phyloP scores from a whole-genome alignment of 1,284 basidiomycete species.

The Cutaneotrichosporon mucoides region DNA sequence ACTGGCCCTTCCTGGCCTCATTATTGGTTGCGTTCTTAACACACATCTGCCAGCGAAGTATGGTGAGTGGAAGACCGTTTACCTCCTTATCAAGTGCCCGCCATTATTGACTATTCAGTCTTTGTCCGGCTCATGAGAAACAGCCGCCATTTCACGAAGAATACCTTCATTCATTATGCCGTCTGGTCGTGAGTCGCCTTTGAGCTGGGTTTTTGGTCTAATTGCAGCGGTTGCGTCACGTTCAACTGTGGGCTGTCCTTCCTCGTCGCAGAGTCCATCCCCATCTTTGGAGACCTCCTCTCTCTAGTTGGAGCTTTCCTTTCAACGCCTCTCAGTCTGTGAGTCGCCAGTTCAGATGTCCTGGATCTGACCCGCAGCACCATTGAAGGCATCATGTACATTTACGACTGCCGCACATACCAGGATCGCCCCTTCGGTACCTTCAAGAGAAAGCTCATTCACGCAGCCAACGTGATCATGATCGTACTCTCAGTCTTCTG shows the following conservation, averaged over 20 bases:
- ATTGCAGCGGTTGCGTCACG: constrained; percentile 41
- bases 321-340: constrained; percentile 7
- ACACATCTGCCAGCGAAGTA: constrained; percentile 14
- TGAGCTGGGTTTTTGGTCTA: too few species aligned
- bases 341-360: not conserved
- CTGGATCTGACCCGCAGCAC: not conserved
- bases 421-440: not conserved
- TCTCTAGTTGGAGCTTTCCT: constrained; percentile 10
- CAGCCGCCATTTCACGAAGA: constrained; percentile 56
- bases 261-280: constrained; percentile 23
- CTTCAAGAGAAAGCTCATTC: constrained; percentile 9
- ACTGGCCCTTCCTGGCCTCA: constrained; percentile 35
- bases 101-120: constrained; percentile 11
- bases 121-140: constrained; percentile 32
- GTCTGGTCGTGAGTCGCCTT: constrained; percentile 53
- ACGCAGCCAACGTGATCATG: constrained; percentile 26
- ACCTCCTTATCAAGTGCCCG: not conserved
- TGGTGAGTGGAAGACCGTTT: not conserved
- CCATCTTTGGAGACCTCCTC: constrained; percentile 10
- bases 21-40: constrained; percentile 31
- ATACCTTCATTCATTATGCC: constrained; percentile 58
- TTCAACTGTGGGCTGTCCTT: constrained; percentile 11
- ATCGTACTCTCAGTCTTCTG: constrained; percentile 30
- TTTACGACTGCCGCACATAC: constrained; percentile 12
- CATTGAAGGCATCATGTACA: constrained; percentile 9